Percentiles rank a stretch among this genome's conserved stretches.
These are phyloP conservation scores for Filobasidium floriforme DNA, from an alignment of 768 basidiomycete species.

Conservation along the genomic window DNA sequence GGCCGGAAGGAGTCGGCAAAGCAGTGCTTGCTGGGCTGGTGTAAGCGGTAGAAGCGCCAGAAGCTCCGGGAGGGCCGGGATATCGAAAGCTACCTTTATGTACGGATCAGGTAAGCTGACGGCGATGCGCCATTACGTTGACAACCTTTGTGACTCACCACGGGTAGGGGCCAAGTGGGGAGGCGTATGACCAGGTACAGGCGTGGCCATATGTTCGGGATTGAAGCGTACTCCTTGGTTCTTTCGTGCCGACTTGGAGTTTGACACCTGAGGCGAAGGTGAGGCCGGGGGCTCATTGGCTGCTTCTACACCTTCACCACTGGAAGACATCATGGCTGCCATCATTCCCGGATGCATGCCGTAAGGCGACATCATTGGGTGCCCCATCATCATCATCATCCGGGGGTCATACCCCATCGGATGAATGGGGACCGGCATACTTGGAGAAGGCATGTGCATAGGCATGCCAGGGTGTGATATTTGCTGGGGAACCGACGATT, in stretches of 20 bases:
- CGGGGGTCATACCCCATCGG: background rate
- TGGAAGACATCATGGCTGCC: background rate
- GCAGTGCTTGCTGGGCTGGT: constrained; percentile 3
- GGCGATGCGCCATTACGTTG: background rate
- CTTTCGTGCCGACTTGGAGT: background rate
- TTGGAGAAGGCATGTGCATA: background rate
- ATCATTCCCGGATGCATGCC: constrained; percentile 5
- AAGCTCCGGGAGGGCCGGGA: constrained; percentile 5
- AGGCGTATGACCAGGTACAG: background rate
- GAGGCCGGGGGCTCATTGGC: background rate
- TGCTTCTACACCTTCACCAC: background rate
- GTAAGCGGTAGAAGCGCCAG: constrained; percentile 5
- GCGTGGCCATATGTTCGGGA: background rate
- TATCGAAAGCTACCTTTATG: constrained; percentile 7
- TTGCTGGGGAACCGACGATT: background rate
- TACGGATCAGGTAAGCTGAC: background rate
- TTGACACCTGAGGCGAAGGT: background rate
- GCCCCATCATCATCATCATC: constrained; percentile 8
- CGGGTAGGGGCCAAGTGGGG: background rate
- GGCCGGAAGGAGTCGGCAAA: constrained; percentile 6
- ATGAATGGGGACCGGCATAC: constrained; percentile 6
- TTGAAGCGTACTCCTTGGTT: constrained; percentile 1
- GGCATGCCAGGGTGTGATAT: background rate
- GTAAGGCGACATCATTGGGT: constrained; percentile 3
- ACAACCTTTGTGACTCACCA: background rate